Conservation (phyloP, 257 asterid species). For the Nicotiana attenuata region DNA sequence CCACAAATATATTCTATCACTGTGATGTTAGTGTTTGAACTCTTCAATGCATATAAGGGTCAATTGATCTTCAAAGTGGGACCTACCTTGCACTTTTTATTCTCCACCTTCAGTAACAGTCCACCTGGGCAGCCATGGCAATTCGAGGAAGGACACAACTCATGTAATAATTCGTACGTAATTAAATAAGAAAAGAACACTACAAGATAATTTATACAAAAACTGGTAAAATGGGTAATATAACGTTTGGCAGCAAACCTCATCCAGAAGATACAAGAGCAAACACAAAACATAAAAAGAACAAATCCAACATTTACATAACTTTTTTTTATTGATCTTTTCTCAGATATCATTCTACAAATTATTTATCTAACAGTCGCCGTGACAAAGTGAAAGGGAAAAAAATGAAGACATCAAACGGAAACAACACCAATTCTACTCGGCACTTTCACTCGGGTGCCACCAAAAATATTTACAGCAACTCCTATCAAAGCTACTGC, state of each 20-base stretch:
- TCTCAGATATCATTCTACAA: conserved; percentile 29
- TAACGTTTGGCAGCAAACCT: neutral
- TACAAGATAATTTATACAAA: neutral
- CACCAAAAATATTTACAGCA: conserved; percentile 59
- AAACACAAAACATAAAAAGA: neutral
- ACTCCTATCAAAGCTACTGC: conserved; percentile 16
- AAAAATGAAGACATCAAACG: conserved; percentile 12
- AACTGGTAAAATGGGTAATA: neutral
- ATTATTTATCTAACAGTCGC: conserved; percentile 68
- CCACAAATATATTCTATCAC: neutral
- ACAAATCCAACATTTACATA: conserved; percentile 25
- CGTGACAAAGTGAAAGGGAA: conserved; percentile 23
- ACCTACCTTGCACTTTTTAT: neutral
- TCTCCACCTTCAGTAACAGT: no score
- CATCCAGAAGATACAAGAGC: neutral
- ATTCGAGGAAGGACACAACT: neutral
- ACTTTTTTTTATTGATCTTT: conserved; percentile 13
- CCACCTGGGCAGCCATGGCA: no score
- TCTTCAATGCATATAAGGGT: neutral
- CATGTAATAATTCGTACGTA: neutral
- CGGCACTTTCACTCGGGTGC: conserved; percentile 28
- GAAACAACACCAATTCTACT: conserved; percentile 31
- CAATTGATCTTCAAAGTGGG: conserved; percentile 1
- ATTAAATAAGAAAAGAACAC: neutral
- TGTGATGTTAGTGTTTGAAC: neutral